Evolutionary conservation across 805 yeast species (phyloP).

Genomic region (Ogataea neopini): DNA sequence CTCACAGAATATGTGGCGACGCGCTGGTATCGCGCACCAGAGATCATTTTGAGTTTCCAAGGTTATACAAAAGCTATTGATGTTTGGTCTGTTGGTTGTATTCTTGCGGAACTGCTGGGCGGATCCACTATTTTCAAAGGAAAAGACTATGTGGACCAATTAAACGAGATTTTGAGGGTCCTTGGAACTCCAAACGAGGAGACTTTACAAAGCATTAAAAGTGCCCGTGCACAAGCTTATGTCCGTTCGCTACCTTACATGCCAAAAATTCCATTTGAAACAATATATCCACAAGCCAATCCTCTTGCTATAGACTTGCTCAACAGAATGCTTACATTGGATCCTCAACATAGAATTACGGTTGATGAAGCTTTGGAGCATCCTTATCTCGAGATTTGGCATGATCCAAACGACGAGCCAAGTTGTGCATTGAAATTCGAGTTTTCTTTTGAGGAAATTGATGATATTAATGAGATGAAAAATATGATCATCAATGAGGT

Average conservation of each 20-base stretch:
- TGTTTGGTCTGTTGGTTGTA: slow-evolving; percentile 98
- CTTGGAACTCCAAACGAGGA: slow-evolving; percentile 90
- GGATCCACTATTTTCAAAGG: slow-evolving; percentile 93
- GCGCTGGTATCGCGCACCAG: slow-evolving; percentile 98
- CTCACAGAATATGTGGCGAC: slow-evolving; percentile 98
- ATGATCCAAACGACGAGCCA: slow-evolving; percentile 90
- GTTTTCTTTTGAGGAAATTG: slow-evolving; percentile 81
- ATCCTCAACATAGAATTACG: slow-evolving; percentile 79
- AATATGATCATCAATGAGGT: slow-evolving; percentile 82
- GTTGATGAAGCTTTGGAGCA: slow-evolving; percentile 88
- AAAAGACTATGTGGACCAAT: slow-evolving; percentile 92
- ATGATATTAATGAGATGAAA: slow-evolving; percentile 74
- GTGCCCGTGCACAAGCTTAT: slow-evolving; percentile 87
- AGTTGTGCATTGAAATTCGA: slow-evolving; percentile 80
- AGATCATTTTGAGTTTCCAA: slow-evolving; percentile 91
- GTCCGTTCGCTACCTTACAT: slow-evolving; percentile 82
- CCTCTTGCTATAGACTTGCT: slow-evolving; percentile 83
- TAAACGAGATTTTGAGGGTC: slow-evolving; percentile 80
- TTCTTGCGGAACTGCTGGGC: slow-evolving; percentile 88
- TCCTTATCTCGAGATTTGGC: slow-evolving; percentile 88
- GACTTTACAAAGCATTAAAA: slow-evolving; percentile 69
- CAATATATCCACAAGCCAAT: slow-evolving; percentile 80
- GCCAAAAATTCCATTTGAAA: slow-evolving; percentile 72
- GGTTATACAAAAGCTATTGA: slow-evolving; percentile 96
- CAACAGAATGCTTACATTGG: slow-evolving; percentile 78